phyloP scores from a whole-genome alignment of 305 asterid genomes.

The Rubia tinctorum region DNA sequence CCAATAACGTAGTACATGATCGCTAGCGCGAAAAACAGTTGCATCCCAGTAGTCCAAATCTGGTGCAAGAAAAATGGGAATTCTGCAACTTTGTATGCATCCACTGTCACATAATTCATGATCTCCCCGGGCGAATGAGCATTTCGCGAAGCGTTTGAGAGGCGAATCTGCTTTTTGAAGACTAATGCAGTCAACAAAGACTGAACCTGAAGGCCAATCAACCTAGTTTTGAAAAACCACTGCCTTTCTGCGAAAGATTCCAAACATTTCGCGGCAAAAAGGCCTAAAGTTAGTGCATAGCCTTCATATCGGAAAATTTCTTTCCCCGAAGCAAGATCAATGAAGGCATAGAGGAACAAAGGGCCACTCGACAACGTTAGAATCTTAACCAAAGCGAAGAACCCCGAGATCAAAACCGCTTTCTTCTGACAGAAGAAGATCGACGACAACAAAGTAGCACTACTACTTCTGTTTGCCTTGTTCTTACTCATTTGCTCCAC shows the following conservation, averaged over 20 bases:
- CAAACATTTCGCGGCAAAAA: constrained; percentile 63
- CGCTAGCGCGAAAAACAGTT: constrained; percentile 63
- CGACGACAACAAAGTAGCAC: constrained; percentile 49
- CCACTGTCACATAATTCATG: constrained; percentile 82
- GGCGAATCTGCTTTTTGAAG: constrained; percentile 63
- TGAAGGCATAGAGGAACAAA: constrained; percentile 72
- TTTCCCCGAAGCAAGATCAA: constrained; percentile 71
- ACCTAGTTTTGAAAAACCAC: constrained; percentile 78
- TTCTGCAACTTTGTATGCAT: constrained; percentile 89
- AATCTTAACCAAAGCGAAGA: constrained; percentile 70
- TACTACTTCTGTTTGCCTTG: constrained; percentile 30
- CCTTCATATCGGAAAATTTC: constrained; percentile 54
- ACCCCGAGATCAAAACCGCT: constrained; percentile 63
- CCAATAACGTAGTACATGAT: constrained; percentile 79
- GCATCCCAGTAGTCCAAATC: constrained; percentile 82
- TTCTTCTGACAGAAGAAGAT: constrained; percentile 58
- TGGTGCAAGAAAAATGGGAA: constrained; percentile 92
- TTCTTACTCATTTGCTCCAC: constrained; percentile 39
- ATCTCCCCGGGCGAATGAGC: constrained; percentile 83
- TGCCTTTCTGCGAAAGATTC: constrained; percentile 86
- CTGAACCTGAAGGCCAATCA: constrained; percentile 64
- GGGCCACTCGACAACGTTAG: constrained; percentile 76
- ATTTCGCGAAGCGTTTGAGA: constrained; percentile 66
- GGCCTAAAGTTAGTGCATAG: constrained; percentile 50
- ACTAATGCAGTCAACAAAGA: constrained; percentile 70